Evolutionary conservation across 805 yeast species (phyloP), one percentile per base, ranked within the genome.

Genomic region (Clavispora phyllophila): DNA sequence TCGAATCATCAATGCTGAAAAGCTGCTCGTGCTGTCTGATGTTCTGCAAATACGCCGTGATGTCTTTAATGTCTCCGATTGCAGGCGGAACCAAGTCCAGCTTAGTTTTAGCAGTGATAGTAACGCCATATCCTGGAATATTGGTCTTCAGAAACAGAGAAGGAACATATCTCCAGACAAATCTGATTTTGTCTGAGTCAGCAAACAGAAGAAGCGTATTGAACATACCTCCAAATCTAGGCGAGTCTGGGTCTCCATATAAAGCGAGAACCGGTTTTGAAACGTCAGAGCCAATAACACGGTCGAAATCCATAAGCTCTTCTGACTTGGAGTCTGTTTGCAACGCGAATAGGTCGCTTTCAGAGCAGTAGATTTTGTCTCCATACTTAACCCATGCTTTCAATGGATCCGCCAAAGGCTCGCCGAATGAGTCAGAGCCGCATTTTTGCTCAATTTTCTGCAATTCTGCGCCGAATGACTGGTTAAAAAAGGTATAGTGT

Each of bases 261-360:
- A 90, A 63, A 0, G 81, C 58, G 14, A 84, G 68, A 32, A 80
- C 43, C 0, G 93, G 91, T 1, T 70, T 61, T 0, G 55, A 45
- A 1, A 39, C 37, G 18, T 75, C 72, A 3, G 48, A 37, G 0
- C 95, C 95, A 37, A 87, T 69, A 0, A 84, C 65, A 43, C 88
- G 70, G 54, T 91, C 97, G 46, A 76, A 74, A 3, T 64, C 36
- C 13, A 64, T 23, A 5, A 50, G 35, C 1, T 61, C 55, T 4
- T 48, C 49, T 45, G 57, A 52, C n/a, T 66, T 63, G 20, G 68
- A 67, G 0, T 87, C 76, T 12, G 33, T 29, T 58, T 84, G 82
- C 43, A 93, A 68, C 3, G 96, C 95, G 60, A 78, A 93, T 1
- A 88, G 74, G 44, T 84, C 95, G 42, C 79, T 86, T 3, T 82